Conservation (phyloP, 768 basidiomycete species). For the Hericium coralloides region DNA sequence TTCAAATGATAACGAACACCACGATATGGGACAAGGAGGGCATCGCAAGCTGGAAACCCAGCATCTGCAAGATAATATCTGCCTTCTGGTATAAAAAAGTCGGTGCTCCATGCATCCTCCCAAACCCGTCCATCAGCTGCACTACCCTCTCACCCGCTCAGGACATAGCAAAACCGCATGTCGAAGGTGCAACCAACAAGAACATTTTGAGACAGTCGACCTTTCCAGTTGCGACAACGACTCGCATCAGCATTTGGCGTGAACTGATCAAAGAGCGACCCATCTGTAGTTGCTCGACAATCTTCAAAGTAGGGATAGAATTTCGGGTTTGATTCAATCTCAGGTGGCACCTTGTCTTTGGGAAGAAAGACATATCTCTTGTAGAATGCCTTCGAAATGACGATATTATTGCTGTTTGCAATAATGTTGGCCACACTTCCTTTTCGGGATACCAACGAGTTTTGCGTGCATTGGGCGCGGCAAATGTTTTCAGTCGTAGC, state of each 20-base stretch:
- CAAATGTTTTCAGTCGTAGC: no score
- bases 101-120: slow-evolving; percentile 15
- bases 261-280: slow-evolving; percentile 22
- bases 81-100: slow-evolving; percentile 18
- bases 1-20: slow-evolving; percentile 24
- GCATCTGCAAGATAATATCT: slow-evolving; percentile 26
- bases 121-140: slow-evolving; percentile 19
- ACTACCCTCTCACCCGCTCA: slow-evolving; percentile 22
- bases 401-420: no score
- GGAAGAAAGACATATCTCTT: no score
- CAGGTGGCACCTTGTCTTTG: no score
- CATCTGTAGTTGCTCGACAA: slow-evolving; percentile 26
- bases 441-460: no score
- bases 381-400: no score
- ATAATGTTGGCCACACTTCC: no score
- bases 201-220: slow-evolving; percentile 20
- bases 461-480: no score
- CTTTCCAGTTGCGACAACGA: slow-evolving; percentile 16
- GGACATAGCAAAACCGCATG: slow-evolving; percentile 20
- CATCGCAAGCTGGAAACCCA: slow-evolving; percentile 20
- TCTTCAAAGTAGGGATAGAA: slow-evolving; percentile 26
- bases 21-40: slow-evolving; percentile 21
- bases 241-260: slow-evolving; percentile 9
- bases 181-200: slow-evolving; percentile 19
- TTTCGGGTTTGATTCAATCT: no score